Evolutionary conservation across 108 stramenopile species (phyloP), one percentile per base, ranked within the genome.

Genomic region (Cyclostephanos invisitatus): DNA sequence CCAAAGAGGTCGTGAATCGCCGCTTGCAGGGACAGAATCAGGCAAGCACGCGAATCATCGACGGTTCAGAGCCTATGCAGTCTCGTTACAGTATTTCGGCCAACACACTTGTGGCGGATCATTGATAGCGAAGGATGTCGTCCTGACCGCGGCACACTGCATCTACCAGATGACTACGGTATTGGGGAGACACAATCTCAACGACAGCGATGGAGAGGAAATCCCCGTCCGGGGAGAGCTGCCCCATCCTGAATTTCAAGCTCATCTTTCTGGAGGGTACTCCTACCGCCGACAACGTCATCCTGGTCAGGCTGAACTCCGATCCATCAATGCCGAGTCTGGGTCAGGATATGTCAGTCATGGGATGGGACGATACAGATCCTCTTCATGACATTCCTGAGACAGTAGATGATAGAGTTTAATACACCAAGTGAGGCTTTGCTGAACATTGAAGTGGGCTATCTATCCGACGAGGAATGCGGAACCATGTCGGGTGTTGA

Each of bases 341-440:
- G 20, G 76, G 75, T 8, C 28, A 48, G 11, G 51, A 47, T 0
- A 67, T 90, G 14, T 83, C 82, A 0, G 77, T 81, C 0, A 70
- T 85, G 63, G 90, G 90, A 21, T 78, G 85, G 65, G 88, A 84
- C 35, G 56, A 58, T 55, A 75, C 60, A 12, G 47, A 54, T 42
- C n/a, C n/a, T n/a, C n/a, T n/a, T n/a, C n/a, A n/a, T n/a, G n/a
- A n/a, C 32, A 40, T 18, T n/a, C n/a, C n/a, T n/a, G n/a, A 57
- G 3, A 42, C 7, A 7, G 36, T 3, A n/a, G n/a, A n/a, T n/a
- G n/a, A 37, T n/a, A 8, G 40, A 40, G 1, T 40, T 40, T 40
- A 3, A 8, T 7, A 11, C 9, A 1, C 3, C 40, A 11, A 40
- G 40, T 7, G 40, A 40, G 7, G 11, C 7, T 40, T 40, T 80